Percentiles rank a stretch among this genome's conserved stretches.
Conservation (phyloP, 164 flowering plant species). For the Dillenia suffruticosa region DNA sequence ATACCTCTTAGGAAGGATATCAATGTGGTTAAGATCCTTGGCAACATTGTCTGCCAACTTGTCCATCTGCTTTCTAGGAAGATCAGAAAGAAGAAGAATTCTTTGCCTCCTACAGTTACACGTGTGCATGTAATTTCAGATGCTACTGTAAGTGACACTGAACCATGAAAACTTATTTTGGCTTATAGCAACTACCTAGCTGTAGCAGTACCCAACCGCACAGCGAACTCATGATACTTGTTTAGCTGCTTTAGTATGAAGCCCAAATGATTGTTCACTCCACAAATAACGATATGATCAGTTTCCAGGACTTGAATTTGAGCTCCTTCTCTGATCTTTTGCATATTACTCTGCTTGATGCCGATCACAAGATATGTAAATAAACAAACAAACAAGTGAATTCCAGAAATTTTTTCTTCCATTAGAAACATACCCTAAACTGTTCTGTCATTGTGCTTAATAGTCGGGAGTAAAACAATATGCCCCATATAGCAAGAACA, state of each 20-base stretch:
- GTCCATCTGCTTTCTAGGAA: constrained; percentile 95
- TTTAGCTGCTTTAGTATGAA: constrained; percentile 90
- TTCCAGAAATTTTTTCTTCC: not conserved
- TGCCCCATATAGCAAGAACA: constrained; percentile 93
- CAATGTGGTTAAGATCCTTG: constrained; percentile 88
- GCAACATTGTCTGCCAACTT: constrained; percentile 68
- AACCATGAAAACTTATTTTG: constrained; percentile 1
- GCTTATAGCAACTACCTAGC: constrained; percentile 56
- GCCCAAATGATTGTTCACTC: constrained; percentile 76
- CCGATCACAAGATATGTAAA: constrained; percentile 12
- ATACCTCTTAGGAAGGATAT: constrained; percentile 87
- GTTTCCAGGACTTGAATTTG: constrained; percentile 86
- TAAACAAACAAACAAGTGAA: not conserved
- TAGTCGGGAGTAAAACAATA: constrained; percentile 86
- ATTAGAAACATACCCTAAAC: constrained; percentile 68
- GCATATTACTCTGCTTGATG: constrained; percentile 78
- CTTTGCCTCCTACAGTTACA: constrained; percentile 72
- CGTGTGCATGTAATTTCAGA: constrained; percentile 4
- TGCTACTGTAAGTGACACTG: not conserved
- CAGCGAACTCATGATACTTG: constrained; percentile 87
- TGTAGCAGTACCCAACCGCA: constrained; percentile 93
- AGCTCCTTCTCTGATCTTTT: constrained; percentile 91
- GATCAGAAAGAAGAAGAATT: constrained; percentile 91
- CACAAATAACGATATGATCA: constrained; percentile 95
- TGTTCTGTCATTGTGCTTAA: constrained; percentile 98